Percentiles rank a stretch among this genome's conserved stretches.
These are phyloP conservation scores for Poterioochromonas sp. DNA, from an alignment of 352 stramenopile species.

Conservation along the genomic window DNA sequence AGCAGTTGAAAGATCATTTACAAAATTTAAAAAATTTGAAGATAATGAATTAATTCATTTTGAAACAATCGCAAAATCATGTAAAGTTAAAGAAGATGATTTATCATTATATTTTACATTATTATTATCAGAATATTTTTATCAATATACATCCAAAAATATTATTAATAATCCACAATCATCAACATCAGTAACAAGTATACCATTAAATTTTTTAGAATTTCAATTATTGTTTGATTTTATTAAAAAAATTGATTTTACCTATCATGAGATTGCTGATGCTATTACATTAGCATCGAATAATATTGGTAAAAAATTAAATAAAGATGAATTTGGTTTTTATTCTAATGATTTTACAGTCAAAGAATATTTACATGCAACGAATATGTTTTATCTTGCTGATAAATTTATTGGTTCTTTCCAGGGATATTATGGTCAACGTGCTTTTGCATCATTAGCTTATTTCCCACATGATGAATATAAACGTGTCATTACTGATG, in stretches of 20 bases:
- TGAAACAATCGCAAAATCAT: constrained; percentile 11
- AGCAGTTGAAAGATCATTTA: neutral
- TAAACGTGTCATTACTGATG: constrained; percentile 3
- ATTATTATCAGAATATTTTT: constrained; percentile 12
- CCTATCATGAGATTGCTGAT: constrained; percentile 22
- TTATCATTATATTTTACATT: neutral
- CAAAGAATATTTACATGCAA: neutral
- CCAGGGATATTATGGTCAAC: constrained; percentile 28
- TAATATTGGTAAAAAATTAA: neutral
- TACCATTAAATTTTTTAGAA: constrained; percentile 7
- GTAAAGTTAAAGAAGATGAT: neutral
- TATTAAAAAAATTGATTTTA: constrained; percentile 3
- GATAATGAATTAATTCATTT: neutral
- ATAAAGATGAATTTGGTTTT: constrained; percentile 18
- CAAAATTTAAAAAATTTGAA: too few species aligned
- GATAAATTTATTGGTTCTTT: constrained; percentile 24
- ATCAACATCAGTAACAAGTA: too few species aligned
- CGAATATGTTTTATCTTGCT: constrained; percentile 30
- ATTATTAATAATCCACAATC: too few species aligned
- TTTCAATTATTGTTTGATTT: constrained; percentile 17
- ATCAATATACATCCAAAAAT: too few species aligned
- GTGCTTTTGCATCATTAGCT: neutral
- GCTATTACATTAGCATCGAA: neutral
- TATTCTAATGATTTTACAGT: neutral
- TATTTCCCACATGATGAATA: constrained; percentile 25